phyloP scores from a whole-genome alignment of 768 basidiomycete species.

The Pisolithus marmoratus region DNA sequence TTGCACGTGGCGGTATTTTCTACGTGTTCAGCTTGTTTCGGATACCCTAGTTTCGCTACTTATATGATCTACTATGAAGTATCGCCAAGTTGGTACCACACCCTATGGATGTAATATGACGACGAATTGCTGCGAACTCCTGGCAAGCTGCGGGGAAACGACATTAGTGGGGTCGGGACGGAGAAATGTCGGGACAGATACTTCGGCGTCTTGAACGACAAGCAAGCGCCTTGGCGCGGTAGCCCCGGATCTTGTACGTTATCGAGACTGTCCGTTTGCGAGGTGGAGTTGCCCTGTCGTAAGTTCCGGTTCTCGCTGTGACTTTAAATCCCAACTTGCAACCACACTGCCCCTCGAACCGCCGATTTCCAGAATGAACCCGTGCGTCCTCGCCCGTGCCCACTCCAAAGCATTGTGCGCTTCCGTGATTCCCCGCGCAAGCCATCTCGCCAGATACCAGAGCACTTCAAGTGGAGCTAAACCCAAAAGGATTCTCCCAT shows the following conservation, averaged over 20 bases:
- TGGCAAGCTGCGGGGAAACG: background rate
- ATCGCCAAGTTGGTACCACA: conserved; percentile 11
- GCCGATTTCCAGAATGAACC: conserved; percentile 21
- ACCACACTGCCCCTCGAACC: too few relatives aligned
- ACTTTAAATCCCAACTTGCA: too few relatives aligned
- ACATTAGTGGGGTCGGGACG: background rate
- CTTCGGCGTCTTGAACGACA: too few relatives aligned
- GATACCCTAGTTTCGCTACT: conserved; percentile 28
- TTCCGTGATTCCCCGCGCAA: conserved; percentile 7
- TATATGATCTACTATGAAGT: conserved; percentile 31
- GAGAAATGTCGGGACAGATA: too few relatives aligned
- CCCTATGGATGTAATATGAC: conserved; percentile 19
- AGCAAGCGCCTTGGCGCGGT: too few relatives aligned
- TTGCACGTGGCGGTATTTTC: conserved; percentile 17
- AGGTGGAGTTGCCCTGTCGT: too few relatives aligned
- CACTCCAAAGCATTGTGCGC: conserved; percentile 9
- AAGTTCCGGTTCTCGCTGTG: too few relatives aligned
- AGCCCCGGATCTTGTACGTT: too few relatives aligned
- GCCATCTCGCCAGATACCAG: conserved; percentile 14
- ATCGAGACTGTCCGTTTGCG: too few relatives aligned
- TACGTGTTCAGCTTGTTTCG: conserved; percentile 14
- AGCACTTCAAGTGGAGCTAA: conserved; percentile 21
- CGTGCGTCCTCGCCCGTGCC: conserved; percentile 22
- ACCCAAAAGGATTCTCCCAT: conserved; percentile 51
- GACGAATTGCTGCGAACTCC: background rate